phyloP scores from a whole-genome alignment of 495 filamentous ascomycete species.

The Neurospora cerealis region DNA sequence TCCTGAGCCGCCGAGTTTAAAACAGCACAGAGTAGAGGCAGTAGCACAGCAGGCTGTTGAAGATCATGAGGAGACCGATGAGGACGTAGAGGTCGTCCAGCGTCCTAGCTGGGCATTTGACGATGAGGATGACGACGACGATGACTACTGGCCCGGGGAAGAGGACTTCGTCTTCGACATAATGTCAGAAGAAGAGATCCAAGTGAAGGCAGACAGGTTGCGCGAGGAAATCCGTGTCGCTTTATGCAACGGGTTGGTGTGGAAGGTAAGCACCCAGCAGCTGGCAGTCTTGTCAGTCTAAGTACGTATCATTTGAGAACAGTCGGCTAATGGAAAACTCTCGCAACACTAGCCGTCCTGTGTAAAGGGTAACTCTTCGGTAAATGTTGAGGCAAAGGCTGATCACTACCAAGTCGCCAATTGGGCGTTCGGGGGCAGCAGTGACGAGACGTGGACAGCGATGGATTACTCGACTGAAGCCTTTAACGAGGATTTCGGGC shows the following conservation, averaged over 20 bases:
- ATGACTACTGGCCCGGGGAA: neutral
- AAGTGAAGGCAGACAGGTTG: neutral
- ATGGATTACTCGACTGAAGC: neutral
- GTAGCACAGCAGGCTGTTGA: neutral
- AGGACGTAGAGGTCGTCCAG: neutral
- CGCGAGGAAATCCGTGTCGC: neutral
- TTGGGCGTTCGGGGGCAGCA: neutral
- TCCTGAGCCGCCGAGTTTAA: neutral
- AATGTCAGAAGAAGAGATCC: neutral
- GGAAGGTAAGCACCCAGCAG: neutral
- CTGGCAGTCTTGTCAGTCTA: neutral
- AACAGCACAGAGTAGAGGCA: neutral
- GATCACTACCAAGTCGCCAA: neutral
- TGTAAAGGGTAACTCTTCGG: neutral
- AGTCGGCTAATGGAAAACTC: neutral
- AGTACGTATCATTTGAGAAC: neutral
- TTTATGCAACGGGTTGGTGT: neutral
- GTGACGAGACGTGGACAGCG: neutral
- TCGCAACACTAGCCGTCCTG: neutral
- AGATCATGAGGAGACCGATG: neutral
- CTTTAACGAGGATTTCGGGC: neutral
- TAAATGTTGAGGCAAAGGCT: neutral
- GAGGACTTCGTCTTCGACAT: neutral
- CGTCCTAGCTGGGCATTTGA: neutral
- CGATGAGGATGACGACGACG: neutral